Evolutionary conservation across 2,329 filamentous ascomycete species (phyloP).

Genomic region (Aureobasidium subglaciale): DNA sequence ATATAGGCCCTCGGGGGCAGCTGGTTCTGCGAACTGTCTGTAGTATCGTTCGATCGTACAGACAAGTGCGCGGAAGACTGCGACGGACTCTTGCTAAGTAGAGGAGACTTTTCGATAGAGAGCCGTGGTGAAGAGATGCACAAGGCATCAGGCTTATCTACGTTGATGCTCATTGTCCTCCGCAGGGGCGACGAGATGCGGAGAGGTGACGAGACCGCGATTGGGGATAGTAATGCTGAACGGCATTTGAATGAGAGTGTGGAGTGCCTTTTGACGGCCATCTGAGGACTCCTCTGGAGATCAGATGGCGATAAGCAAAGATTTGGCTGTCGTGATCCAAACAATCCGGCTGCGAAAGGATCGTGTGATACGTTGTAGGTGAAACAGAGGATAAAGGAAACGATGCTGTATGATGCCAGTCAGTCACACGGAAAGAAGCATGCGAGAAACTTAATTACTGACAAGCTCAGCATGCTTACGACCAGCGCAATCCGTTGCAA

Average conservation of each 20-base stretch:
- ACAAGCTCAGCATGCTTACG: constrained; percentile 6
- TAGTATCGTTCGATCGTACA: background rate
- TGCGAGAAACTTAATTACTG: background rate
- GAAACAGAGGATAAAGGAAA: constrained; percentile 4
- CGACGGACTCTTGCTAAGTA: background rate
- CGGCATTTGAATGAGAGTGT: constrained; percentile 8
- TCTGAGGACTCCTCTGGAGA: background rate
- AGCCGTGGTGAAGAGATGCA: background rate
- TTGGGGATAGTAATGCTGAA: background rate
- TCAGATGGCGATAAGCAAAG: background rate
- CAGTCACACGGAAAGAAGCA: background rate
- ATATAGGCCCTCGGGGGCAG: background rate
- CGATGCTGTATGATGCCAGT: background rate
- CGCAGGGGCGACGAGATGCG: background rate
- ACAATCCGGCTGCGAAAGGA: constrained; percentile 2
- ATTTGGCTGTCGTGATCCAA: background rate
- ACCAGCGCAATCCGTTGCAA: background rate
- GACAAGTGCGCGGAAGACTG: background rate
- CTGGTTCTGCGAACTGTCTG: background rate
- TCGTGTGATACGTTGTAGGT: constrained; percentile 4
- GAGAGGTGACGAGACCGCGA: background rate
- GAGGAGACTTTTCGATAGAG: background rate
- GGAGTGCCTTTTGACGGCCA: background rate
- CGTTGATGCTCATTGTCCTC: background rate
- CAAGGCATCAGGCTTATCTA: background rate